A percentile compares a stretch with the other conserved stretches of the same genome.
phyloP scores from a whole-genome alignment of 176 grass and related monocot genomes.

The Miscanthus lutarioriparius region DNA sequence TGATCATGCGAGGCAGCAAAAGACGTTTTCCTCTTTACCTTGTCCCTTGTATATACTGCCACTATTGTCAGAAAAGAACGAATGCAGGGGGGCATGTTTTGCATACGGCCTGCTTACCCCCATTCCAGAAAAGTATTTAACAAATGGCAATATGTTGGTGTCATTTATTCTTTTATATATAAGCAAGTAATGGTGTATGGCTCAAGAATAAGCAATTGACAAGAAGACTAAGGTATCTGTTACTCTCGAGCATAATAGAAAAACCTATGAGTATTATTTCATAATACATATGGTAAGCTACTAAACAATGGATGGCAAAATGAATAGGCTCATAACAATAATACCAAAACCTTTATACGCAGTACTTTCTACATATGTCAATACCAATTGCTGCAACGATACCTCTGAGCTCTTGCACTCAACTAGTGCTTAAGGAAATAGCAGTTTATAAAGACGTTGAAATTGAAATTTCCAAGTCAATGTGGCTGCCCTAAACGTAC shows the following conservation, averaged over 20 bases:
- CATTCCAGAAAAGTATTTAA: neutral
- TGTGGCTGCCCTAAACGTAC: neutral
- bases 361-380: neutral
- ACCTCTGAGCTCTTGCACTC: neutral
- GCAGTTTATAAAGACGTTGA: neutral
- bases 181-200: neutral
- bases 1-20: neutral
- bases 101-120: neutral
- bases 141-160: neutral
- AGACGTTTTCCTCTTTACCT: neutral
- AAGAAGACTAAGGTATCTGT: neutral
- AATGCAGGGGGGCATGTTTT: too few relatives aligned
- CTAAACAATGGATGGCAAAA: neutral
- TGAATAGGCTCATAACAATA: neutral
- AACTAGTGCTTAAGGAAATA: slow-evolving; percentile 5
- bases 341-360: neutral
- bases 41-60: too few relatives aligned
- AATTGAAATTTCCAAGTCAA: neutral
- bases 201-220: slow-evolving; percentile 3
- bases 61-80: too few relatives aligned
- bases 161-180: neutral
- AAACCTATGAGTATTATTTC: neutral
- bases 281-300: neutral
- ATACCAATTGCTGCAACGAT: neutral
- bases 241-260: neutral